A percentile compares a stretch with the other conserved stretches of the same genome.
These are phyloP conservation scores for Ophiocordyceps polyrhachis-furcata DNA, from an alignment of 2,329 filamentous ascomycete genomes.

Conservation along the genomic window DNA sequence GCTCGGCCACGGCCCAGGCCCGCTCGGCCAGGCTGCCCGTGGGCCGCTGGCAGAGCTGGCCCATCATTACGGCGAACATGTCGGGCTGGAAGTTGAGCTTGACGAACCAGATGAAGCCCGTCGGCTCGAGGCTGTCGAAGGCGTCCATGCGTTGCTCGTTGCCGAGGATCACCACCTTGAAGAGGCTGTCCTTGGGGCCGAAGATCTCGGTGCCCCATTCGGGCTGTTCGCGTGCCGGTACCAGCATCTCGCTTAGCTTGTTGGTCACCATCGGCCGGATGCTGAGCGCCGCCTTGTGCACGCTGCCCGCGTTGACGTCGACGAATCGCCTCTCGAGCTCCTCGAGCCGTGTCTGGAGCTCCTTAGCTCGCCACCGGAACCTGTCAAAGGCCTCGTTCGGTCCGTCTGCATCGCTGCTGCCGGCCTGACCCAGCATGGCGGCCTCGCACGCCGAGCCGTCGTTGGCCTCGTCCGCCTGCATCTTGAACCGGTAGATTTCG, in stretches of 20 bases:
- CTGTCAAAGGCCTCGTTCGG: slow-evolving; percentile 14
- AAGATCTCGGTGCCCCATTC: slow-evolving; percentile 32
- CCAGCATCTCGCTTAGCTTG: slow-evolving; percentile 29
- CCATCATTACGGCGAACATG: slow-evolving; percentile 34
- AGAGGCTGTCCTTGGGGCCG: slow-evolving; percentile 31
- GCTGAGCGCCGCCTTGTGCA: slow-evolving; percentile 30
- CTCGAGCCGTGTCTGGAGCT: slow-evolving; percentile 22
- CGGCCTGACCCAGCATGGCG: slow-evolving; percentile 26
- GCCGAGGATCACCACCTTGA: slow-evolving; percentile 31
- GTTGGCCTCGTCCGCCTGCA: slow-evolving; percentile 20
- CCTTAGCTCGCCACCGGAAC: slow-evolving; percentile 22
- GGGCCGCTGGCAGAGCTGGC: slow-evolving; percentile 30
- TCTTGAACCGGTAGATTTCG: slow-evolving; percentile 30
- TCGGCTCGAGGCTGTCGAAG: slow-evolving; percentile 22
- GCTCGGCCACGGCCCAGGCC: slow-evolving; percentile 29
- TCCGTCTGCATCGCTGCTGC: slow-evolving; percentile 7
- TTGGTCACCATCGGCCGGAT: slow-evolving; percentile 27
- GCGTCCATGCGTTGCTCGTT: slow-evolving; percentile 27
- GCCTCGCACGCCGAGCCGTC: slow-evolving; percentile 29
- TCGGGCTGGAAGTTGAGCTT: slow-evolving; percentile 36
- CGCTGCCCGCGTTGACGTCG: slow-evolving; percentile 30
- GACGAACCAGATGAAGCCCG: slow-evolving; percentile 36
- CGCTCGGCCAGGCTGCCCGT: slow-evolving; percentile 31
- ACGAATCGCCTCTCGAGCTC: slow-evolving; percentile 30
- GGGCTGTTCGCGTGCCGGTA: slow-evolving; percentile 25